phyloP scores from a whole-genome alignment of 345 rosid genomes.

The Eutrema japonicum region DNA sequence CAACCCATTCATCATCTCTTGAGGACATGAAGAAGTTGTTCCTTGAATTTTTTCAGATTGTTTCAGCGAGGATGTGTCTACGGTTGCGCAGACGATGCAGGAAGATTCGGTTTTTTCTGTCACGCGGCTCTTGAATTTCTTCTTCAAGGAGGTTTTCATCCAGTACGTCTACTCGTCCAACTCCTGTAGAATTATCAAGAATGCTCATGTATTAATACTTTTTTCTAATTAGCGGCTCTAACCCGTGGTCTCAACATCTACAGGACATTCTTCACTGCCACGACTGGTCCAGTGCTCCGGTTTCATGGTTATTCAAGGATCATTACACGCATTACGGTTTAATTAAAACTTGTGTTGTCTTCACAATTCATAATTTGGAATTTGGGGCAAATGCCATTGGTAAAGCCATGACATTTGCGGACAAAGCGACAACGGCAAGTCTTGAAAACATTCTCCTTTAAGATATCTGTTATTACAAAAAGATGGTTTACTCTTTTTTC shows the following conservation, averaged over 20 bases:
- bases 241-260: conserved; percentile 26
- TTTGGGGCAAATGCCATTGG: conserved; percentile 72
- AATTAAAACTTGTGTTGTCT: conserved; percentile 77
- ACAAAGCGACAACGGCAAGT: conserved; percentile 90
- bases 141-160: conserved; percentile 83
- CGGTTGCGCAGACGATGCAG: conserved; percentile 79
- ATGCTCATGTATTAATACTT: not conserved
- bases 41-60: conserved; percentile 53
- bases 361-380: conserved; percentile 93
- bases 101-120: conserved; percentile 89
- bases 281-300: conserved; percentile 97
- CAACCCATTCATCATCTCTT: conserved; percentile 10
- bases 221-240: conserved; percentile 5
- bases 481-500: not conserved
- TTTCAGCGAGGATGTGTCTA: conserved; percentile 73
- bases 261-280: conserved; percentile 98
- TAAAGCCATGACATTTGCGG: conserved; percentile 80
- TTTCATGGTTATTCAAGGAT: conserved; percentile 86
- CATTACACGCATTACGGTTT: conserved; percentile 76
- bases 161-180: conserved; percentile 52
- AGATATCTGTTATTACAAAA: not conserved
- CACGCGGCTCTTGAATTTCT: conserved; percentile 95
- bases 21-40: conserved; percentile 25
- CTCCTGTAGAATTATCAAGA: conserved; percentile 4
- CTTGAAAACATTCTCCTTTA: conserved; percentile 9